Percentiles rank a stretch among this genome's conserved stretches.
phyloP scores from a whole-genome alignment of 1,284 basidiomycete genomes.

The Trichosporon asahii region DNA sequence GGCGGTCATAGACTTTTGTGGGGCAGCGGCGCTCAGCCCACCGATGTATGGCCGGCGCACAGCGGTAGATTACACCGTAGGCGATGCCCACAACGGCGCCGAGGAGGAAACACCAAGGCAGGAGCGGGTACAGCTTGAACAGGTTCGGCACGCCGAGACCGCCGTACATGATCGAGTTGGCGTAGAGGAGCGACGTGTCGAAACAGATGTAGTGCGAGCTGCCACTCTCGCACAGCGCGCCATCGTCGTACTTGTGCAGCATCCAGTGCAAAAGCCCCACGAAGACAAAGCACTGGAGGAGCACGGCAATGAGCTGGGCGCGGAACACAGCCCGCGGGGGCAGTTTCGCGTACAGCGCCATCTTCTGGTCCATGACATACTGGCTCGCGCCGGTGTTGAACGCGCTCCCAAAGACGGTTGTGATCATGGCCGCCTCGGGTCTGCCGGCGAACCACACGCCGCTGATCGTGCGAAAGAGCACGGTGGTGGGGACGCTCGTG shows the following conservation, averaged over 20 bases:
- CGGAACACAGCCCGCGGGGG: constrained; percentile 58
- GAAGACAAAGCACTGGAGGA: constrained; percentile 15
- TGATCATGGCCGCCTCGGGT: constrained; percentile 2
- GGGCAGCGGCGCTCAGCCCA: not conserved
- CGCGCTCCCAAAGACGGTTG: constrained; percentile 13
- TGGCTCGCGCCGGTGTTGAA: constrained; percentile 48
- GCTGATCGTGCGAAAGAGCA: not conserved
- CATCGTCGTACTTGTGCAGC: constrained; percentile 14
- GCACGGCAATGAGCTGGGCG: constrained; percentile 62
- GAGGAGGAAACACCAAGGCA: constrained; percentile 24
- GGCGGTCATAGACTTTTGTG: not conserved
- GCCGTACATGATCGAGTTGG: constrained; percentile 19
- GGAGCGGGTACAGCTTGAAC: constrained; percentile 22
- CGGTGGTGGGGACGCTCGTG: not conserved
- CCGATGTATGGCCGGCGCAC: not conserved
- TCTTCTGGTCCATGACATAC: constrained; percentile 57
- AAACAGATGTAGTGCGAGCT: constrained; percentile 15
- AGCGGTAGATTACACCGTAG: constrained; percentile 6
- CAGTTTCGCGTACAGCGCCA: constrained; percentile 54
- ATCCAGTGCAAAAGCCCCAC: constrained; percentile 14
- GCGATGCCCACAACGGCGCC: constrained; percentile 15
- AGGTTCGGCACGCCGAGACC: constrained; percentile 15
- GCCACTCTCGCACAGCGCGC: constrained; percentile 10
- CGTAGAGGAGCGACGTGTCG: constrained; percentile 6
- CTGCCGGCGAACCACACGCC: constrained; percentile 8